Percentiles rank a stretch among this genome's conserved stretches.
phyloP scores from a whole-genome alignment of 257 asterid species.

The Solanum appendiculatum region DNA sequence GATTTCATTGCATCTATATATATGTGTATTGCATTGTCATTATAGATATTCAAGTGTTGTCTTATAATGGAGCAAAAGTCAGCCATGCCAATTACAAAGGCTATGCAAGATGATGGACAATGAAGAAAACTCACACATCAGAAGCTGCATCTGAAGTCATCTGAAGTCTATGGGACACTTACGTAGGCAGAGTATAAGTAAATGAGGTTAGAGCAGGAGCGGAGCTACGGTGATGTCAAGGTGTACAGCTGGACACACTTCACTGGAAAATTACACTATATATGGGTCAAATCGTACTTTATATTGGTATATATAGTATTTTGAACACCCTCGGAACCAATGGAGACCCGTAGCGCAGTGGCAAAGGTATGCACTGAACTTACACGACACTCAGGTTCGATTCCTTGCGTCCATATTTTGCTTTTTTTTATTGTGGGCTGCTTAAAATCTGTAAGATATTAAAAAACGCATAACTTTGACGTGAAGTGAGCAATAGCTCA shows the following conservation, averaged over 20 bases:
- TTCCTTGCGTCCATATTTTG: neutral
- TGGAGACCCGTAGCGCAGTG: neutral
- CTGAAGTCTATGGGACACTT: slow-evolving; percentile 21
- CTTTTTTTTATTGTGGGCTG: too few relatives aligned
- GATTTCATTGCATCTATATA: neutral
- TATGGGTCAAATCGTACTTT: neutral
- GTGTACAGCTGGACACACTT: neutral
- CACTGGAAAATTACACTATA: neutral
- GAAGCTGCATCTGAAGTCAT: neutral
- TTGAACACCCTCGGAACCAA: neutral
- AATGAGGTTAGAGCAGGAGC: slow-evolving; percentile 47
- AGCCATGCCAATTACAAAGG: neutral
- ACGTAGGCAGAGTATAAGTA: slow-evolving; percentile 68
- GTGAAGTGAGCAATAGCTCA: neutral
- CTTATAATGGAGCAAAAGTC: neutral
- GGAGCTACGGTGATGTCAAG: neutral
- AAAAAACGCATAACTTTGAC: neutral
- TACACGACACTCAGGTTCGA: neutral
- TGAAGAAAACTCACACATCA: neutral
- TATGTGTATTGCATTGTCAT: neutral
- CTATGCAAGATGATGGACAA: neutral
- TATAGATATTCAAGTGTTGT: neutral
- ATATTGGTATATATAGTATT: neutral
- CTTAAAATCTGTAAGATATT: too few relatives aligned
- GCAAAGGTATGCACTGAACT: neutral